Base-by-base conservation (phyloP, 805 yeast species). In the Ogataea zsoltii region DNA sequence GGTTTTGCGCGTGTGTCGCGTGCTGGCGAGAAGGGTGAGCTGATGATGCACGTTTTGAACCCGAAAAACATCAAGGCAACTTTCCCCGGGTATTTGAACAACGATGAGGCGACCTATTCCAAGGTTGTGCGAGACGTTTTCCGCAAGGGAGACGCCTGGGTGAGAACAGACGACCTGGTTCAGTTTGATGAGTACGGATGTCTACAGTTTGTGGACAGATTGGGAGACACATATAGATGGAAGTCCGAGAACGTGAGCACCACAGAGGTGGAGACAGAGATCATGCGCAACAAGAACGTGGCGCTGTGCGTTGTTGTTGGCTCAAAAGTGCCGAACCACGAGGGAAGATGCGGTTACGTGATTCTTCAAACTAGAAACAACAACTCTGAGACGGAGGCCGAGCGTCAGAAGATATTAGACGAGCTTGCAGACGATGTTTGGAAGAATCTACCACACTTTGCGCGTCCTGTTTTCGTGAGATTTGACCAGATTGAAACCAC, bases 161-260 rank as follows among this genome's bases (percentile, higher is more conserved):
- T 86, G 58, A 75, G 97, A 60, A 78, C 88, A 21, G 97, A 97
- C 34, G 98, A 91, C 63, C 72, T 91, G 54, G 71, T 92, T 60
- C 80, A 71, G 55, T 68, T 74, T 61, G 96, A 89, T 63, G 72
- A 71, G 23, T 76, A 82, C 52, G 86, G 88, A 0, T 68, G 83
- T 53, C 75, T 85, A 62, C 88, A 85, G 66, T 91, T 91, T 65
- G 88, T 90, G 36, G 98, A 91, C 70, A 74, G 98, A 60, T 68
- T 92, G 59, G 98, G 98, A 33, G 98, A 91, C 61, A 92, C 97
- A 0, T 91, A 87, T 71, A 76, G 98, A 56, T 91, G 98, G 98
- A 92, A 89, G 69, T 85, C 96, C 2, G 98, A 91, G 68, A 91
- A 91, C 64, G 97, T 92, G 10, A 82, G 94, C 14, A 90, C 97